Evolutionary conservation across 2,329 filamentous ascomycete genomes (phyloP).

Genomic region (Neofusicoccum umdonicola): DNA sequence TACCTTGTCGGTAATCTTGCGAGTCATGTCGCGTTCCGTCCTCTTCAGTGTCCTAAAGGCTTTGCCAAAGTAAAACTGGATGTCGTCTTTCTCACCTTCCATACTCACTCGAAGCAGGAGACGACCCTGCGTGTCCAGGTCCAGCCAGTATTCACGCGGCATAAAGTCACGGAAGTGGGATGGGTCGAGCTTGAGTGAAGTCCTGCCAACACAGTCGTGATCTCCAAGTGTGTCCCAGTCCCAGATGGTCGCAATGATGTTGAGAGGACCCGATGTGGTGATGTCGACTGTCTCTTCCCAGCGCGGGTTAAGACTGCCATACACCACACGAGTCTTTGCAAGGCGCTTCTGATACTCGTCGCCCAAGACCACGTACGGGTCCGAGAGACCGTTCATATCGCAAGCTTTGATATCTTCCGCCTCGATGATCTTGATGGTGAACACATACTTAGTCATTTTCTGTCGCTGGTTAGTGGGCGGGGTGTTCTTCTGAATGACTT

Average conservation of each 20-base stretch:
- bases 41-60: slow-evolving; percentile 93
- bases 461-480: slow-evolving; percentile 67
- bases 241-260: slow-evolving; percentile 96
- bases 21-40: slow-evolving; percentile 95
- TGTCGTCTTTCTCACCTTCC: slow-evolving; percentile 97
- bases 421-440: slow-evolving; percentile 98
- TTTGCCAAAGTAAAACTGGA: slow-evolving; percentile 97
- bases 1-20: slow-evolving; percentile 97
- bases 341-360: slow-evolving; percentile 98
- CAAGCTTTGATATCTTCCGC: slow-evolving; percentile 98
- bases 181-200: slow-evolving; percentile 98
- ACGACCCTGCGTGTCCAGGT: slow-evolving; percentile 91
- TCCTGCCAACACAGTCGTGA: slow-evolving; percentile 94
- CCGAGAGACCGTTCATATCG: slow-evolving; percentile 88
- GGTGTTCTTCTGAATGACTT: slow-evolving; percentile 71
- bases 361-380: slow-evolving; percentile 94
- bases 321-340: slow-evolving; percentile 89
- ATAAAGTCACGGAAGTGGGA: slow-evolving; percentile 94
- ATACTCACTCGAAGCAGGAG: slow-evolving; percentile 90
- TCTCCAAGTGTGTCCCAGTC: slow-evolving; percentile 97
- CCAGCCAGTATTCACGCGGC: slow-evolving; percentile 95
- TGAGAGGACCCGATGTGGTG: slow-evolving; percentile 84
- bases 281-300: slow-evolving; percentile 99
- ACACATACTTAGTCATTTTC: slow-evolving; percentile 84
- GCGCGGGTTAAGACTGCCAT: slow-evolving; percentile 84